Evolutionary conservation across 225 moss, liverwort and hornwort species (phyloP).

Genomic region (Physcomitrium patens): DNA sequence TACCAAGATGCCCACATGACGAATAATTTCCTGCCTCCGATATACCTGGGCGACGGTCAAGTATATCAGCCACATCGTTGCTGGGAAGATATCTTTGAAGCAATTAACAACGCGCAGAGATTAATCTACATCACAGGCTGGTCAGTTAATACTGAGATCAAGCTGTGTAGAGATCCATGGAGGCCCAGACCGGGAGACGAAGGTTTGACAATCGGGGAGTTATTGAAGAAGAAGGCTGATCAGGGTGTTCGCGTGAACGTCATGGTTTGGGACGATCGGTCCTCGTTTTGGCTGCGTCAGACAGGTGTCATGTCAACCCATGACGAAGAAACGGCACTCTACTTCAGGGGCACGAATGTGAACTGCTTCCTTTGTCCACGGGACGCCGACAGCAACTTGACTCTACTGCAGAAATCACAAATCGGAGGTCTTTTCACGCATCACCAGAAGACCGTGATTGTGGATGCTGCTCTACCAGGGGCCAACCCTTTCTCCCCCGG

Average conservation of each 20-base stretch:
- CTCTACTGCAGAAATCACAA: conserved; percentile 46
- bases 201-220: conserved; percentile 71
- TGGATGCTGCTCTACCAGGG: conserved; percentile 45
- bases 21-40: conserved; percentile 76
- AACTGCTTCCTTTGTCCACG: conserved; percentile 60
- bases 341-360: conserved; percentile 44
- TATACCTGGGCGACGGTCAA: conserved; percentile 60
- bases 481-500: not conserved
- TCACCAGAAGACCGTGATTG: conserved; percentile 65
- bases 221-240: conserved; percentile 78
- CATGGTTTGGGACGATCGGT: conserved; percentile 92
- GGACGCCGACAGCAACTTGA: conserved; percentile 51
- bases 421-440: conserved; percentile 61
- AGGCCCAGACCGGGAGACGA: conserved; percentile 73
- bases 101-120: conserved; percentile 65
- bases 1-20: conserved; percentile 92
- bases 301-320: conserved; percentile 60
- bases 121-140: conserved; percentile 94
- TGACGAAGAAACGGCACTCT: conserved; percentile 50
- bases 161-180: conserved; percentile 61
- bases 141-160: conserved; percentile 89
- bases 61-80: conserved; percentile 64
- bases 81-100: conserved; percentile 87
- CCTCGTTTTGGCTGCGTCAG: conserved; percentile 62
- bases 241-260: conserved; percentile 87